These are phyloP conservation scores for Daldinia childiae DNA, from an alignment of 495 filamentous ascomycete genomes.

Conservation along the genomic window DNA sequence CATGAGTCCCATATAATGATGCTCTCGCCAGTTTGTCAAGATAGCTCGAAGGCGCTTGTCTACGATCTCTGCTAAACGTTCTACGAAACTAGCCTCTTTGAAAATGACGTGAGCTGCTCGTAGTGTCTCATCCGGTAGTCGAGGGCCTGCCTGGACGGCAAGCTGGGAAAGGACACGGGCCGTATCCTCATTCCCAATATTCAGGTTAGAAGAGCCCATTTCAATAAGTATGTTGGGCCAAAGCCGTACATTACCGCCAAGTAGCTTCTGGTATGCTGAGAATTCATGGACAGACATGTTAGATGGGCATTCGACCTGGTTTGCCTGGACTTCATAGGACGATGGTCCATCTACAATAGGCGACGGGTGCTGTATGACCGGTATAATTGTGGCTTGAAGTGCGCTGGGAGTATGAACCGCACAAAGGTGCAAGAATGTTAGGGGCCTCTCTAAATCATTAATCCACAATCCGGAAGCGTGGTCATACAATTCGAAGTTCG, in stretches of 20 bases:
- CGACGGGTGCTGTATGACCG: conserved; percentile 24
- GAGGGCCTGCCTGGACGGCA: conserved; percentile 59
- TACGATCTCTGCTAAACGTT: conserved; percentile 54
- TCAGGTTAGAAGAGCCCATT: conserved; percentile 62
- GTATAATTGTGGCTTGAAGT: conserved; percentile 39
- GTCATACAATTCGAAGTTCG: conserved; percentile 44
- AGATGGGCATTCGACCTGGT: conserved; percentile 58
- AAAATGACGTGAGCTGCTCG: conserved; percentile 58
- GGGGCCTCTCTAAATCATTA: conserved; percentile 29
- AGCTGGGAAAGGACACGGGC: conserved; percentile 55
- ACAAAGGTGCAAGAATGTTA: conserved; percentile 55
- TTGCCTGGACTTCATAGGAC: conserved; percentile 66
- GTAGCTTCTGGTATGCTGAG: conserved; percentile 58
- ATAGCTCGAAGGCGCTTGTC: conserved; percentile 53
- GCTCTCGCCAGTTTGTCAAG: conserved; percentile 63
- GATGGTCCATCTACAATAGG: conserved; percentile 53
- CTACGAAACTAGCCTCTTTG: conserved; percentile 55
- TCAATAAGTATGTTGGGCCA: conserved; percentile 63
- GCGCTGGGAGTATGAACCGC: conserved; percentile 45
- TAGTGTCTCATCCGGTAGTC: conserved; percentile 41
- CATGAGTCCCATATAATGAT: conserved; percentile 57
- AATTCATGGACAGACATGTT: conserved; percentile 61
- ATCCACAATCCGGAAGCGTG: conserved; percentile 44
- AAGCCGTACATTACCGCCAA: conserved; percentile 54
- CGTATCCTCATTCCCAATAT: conserved; percentile 61